These are phyloP conservation scores for Vaccinium corymbosum DNA, from an alignment of 148 eudicot species.

Conservation along the genomic window DNA sequence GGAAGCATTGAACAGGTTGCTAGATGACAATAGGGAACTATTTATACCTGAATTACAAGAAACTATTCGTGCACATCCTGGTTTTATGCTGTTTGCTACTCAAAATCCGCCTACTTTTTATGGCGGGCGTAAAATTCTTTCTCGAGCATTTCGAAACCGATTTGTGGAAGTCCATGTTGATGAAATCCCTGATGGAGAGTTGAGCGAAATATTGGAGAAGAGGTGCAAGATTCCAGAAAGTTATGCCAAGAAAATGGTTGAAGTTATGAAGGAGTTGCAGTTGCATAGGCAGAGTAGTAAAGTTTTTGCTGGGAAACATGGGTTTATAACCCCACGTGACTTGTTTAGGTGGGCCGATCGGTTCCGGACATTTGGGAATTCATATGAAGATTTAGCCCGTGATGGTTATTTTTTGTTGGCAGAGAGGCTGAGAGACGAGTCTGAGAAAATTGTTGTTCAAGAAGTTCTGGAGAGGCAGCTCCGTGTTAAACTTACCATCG, in stretches of 20 bases:
- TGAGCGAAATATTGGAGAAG: slow-evolving; percentile 60
- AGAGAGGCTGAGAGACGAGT: slow-evolving; percentile 81
- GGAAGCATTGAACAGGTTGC: slow-evolving; percentile 88
- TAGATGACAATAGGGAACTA: slow-evolving; percentile 94
- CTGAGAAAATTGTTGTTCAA: slow-evolving; percentile 68
- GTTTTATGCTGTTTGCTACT: slow-evolving; percentile 96
- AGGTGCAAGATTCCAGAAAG: slow-evolving; percentile 70
- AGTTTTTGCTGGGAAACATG: slow-evolving; percentile 97
- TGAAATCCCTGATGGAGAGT: slow-evolving; percentile 83
- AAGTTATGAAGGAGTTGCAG: slow-evolving; percentile 92
- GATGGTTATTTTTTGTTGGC: slow-evolving; percentile 92
- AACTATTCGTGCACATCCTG: slow-evolving; percentile 80
- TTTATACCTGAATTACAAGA: slow-evolving; percentile 84
- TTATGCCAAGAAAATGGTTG: slow-evolving; percentile 84
- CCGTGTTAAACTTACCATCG: slow-evolving; percentile 38
- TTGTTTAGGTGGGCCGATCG: slow-evolving; percentile 95
- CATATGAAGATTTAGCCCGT: slow-evolving; percentile 74
- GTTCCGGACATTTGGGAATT: slow-evolving; percentile 48
- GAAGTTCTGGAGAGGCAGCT: slow-evolving; percentile 74
- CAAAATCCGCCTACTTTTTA: slow-evolving; percentile 98
- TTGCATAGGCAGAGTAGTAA: slow-evolving; percentile 85
- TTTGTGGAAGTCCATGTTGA: slow-evolving; percentile 97
- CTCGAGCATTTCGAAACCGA: slow-evolving; percentile 98
- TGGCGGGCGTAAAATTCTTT: slow-evolving; percentile 96
- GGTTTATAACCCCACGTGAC: slow-evolving; percentile 95